These are phyloP conservation scores for Mitragyna speciosa DNA, from an alignment of 257 asterid genomes.

Conservation along the genomic window DNA sequence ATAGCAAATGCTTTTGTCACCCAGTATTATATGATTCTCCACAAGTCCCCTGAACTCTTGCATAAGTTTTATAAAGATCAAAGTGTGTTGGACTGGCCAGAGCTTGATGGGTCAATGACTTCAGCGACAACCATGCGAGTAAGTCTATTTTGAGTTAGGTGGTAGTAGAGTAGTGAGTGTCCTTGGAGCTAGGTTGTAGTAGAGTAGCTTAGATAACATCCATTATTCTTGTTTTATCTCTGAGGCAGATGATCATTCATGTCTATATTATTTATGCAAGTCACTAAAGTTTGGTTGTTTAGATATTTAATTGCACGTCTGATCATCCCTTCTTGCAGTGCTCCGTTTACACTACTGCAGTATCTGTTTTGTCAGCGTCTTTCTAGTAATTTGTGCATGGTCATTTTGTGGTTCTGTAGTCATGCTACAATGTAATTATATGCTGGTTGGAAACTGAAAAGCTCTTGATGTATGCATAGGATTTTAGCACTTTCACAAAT, in stretches of 20 bases:
- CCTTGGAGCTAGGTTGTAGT: not conserved
- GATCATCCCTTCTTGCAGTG: not conserved
- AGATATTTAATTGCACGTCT: not conserved
- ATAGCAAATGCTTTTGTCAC: conserved; percentile 41
- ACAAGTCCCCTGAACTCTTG: conserved; percentile 29
- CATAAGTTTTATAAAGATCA: conserved; percentile 49
- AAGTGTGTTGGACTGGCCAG: conserved; percentile 48
- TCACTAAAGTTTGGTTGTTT: not conserved
- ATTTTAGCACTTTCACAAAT: not conserved
- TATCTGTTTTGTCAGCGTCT: not conserved
- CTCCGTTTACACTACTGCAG: not conserved
- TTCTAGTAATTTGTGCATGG: not conserved
- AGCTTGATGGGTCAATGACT: conserved; percentile 30
- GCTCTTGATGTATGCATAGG: not conserved
- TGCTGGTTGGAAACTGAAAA: not conserved
- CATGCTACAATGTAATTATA: not conserved
- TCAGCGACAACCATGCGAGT: conserved; percentile 44
- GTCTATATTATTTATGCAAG: not conserved
- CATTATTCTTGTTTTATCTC: not conserved
- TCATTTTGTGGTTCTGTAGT: not conserved
- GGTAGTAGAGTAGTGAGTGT: no score
- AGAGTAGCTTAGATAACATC: not conserved
- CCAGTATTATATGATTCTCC: conserved; percentile 42
- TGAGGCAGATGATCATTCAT: not conserved
- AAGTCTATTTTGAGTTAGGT: conserved; percentile 23